Base-by-base conservation (phyloP, 1,284 basidiomycete genomes). In the Anthracocystis setariae region DNA sequence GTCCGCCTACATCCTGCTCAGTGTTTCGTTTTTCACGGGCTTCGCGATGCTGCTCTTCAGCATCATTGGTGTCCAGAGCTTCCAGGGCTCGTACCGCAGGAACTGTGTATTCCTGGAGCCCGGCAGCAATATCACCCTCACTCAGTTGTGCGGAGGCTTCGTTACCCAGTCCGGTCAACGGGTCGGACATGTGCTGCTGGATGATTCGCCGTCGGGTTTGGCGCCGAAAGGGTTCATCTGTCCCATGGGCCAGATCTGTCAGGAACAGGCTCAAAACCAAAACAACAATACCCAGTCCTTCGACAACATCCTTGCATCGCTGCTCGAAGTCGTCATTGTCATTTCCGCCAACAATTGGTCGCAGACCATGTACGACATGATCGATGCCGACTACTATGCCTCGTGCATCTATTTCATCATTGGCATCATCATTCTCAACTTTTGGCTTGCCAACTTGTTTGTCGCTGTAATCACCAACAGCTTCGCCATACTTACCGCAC, bases 401-500 rank as follows among this genome's bases (percentile, higher is more conserved):
- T 93, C 93, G 0, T 91, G 88, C 74, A 85, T 94, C 67, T 98
- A 93, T 85, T 98, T 94, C 85, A 90, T 98, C 73, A 84, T 90
- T 53, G 90, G 90, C 27, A 63, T 83, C 46, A 75, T 83, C 57
- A 47, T 78, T 46, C 68, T 80, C 59, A 81, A 80, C 67, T 82
- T 83, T 43, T 83, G 79, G 79, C 71, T 97, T 57, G 91, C 95
- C 86, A 95, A 96, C 82, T 84, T 96, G 61, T 92, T 97, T 82
- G 93, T 98, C 61, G 95, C 94, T 27, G 94, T 98, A 42, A 96
- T 98, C 74, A 94, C 94, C 42, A 93, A 94, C 82, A 93, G 92
- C 0, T 98, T 98, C 83, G 90, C 90, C 23, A 92, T 91, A 15
- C 95, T 98, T 66, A 87, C 93, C 20, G 88, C 90, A 7, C 90